Conservation (phyloP, 176 grass and related monocot genomes). For the Cenchrus fungigraminus region DNA sequence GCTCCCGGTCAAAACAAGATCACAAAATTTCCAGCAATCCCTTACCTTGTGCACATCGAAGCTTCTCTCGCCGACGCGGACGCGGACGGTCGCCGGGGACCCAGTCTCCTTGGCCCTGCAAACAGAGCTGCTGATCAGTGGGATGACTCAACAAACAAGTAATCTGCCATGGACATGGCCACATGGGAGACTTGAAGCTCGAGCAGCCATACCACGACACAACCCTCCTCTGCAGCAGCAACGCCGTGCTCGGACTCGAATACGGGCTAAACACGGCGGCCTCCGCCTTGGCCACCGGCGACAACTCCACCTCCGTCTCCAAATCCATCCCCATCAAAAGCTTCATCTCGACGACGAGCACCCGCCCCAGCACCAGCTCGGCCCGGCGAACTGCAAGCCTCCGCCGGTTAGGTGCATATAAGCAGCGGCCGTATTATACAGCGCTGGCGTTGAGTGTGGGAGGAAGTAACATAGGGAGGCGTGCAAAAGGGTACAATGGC, state of each 20-base stretch:
- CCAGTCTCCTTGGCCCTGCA: slow-evolving; percentile 72
- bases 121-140: neutral
- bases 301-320: slow-evolving; percentile 52
- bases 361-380: neutral
- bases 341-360: slow-evolving; percentile 15
- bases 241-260: slow-evolving; percentile 61
- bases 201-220: slow-evolving; percentile 58
- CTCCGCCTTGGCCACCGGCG: slow-evolving; percentile 47
- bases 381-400: neutral
- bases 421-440: neutral
- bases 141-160: neutral
- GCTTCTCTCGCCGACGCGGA: slow-evolving; percentile 55
- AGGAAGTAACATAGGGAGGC: slow-evolving; percentile 56
- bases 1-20: neutral
- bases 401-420: slow-evolving; percentile 28
- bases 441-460: slow-evolving; percentile 31
- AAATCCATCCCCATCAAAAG: slow-evolving; percentile 28
- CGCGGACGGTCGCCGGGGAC: slow-evolving; percentile 54
- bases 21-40: neutral
- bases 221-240: slow-evolving; percentile 71
- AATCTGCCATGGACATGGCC: neutral
- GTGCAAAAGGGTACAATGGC: slow-evolving; percentile 64
- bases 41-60: slow-evolving; percentile 80
- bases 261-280: slow-evolving; percentile 56
- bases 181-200: neutral